phyloP scores from a whole-genome alignment of 257 asterid genomes.

The Lantana camara region DNA sequence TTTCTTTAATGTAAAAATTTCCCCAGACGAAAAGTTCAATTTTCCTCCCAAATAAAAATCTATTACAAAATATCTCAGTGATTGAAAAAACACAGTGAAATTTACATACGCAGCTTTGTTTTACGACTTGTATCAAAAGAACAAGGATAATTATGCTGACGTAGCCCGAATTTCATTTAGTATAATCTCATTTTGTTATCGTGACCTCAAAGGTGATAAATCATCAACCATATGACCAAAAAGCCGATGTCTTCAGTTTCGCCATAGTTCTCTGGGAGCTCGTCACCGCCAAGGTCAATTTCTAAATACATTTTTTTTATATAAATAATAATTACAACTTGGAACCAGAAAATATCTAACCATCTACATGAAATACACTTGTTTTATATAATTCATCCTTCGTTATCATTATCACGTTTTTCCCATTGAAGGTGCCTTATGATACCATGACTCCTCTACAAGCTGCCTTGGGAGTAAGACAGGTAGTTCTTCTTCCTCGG shows the following conservation, averaged over 20 bases:
- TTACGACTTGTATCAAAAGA: no score
- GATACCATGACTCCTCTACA: constrained; percentile 78
- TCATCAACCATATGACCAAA: constrained; percentile 91
- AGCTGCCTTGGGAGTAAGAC: constrained; percentile 90
- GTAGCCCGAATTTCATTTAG: no score
- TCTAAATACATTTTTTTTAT: not conserved
- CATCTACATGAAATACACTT: not conserved
- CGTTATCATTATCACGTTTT: constrained; percentile 5
- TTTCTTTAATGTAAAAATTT: no score
- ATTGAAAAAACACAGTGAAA: no score
- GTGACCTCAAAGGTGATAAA: constrained; percentile 61
- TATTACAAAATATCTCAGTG: no score
- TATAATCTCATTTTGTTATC: not conserved
- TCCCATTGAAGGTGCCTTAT: constrained; percentile 69
- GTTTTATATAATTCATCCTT: not conserved
- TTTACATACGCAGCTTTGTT: no score
- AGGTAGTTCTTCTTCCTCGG: no score
- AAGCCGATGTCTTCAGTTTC: constrained; percentile 91
- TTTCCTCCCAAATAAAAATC: no score
- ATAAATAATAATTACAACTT: constrained; percentile 19
- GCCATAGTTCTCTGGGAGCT: constrained; percentile 98
- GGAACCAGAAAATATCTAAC: constrained; percentile 4
- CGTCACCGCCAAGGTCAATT: constrained; percentile 70
- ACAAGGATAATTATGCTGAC: no score
- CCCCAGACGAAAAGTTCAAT: no score